Evolutionary conservation across 1,139 yeast species (phyloP).

Genomic region (Blastobotrys buckinghamii): DNA sequence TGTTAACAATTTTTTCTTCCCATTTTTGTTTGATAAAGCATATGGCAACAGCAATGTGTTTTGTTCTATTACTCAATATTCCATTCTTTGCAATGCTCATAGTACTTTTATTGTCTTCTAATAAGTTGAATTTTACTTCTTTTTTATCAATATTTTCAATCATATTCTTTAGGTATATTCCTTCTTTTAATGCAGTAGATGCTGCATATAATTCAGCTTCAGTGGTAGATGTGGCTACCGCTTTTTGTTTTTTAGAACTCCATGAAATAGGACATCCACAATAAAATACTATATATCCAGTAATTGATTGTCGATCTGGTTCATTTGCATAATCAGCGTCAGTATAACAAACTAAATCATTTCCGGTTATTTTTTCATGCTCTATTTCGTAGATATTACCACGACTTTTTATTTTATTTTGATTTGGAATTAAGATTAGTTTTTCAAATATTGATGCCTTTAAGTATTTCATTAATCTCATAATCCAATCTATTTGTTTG

Average conservation of each 20-base stretch:
- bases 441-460: not conserved
- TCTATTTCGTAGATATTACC: not conserved
- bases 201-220: not conserved
- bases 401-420: not conserved
- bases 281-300: not conserved
- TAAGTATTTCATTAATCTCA: not conserved
- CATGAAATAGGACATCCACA: not conserved
- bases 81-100: not conserved
- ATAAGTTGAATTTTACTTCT: not conserved
- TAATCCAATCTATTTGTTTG: not conserved
- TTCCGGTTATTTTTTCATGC: not conserved
- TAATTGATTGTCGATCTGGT: not conserved
- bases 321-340: slow-evolving; percentile 3
- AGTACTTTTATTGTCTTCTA: not conserved
- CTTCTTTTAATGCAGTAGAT: not conserved
- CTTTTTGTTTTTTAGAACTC: not conserved
- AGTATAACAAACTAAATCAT: not conserved
- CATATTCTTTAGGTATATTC: not conserved
- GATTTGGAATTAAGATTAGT: not conserved
- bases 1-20: not conserved
- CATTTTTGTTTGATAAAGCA: not conserved
- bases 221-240: not conserved
- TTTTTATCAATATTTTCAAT: not conserved
- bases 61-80: not conserved
- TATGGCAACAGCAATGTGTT: not conserved